These are phyloP conservation scores for Penicillium sp. DNA, from an alignment of 2,329 filamentous ascomycete species.

Conservation along the genomic window DNA sequence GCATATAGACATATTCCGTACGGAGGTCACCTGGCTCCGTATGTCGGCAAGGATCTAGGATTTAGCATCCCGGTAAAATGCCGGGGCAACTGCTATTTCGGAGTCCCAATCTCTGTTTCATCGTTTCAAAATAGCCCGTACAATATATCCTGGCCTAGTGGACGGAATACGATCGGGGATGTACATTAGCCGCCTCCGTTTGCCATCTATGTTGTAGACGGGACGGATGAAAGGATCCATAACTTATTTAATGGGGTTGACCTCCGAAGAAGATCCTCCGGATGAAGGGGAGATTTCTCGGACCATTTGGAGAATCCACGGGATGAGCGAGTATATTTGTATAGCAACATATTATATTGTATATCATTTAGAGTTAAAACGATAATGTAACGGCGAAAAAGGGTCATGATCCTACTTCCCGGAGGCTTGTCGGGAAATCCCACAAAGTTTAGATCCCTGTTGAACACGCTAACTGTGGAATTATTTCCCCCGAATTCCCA, in stretches of 20 bases:
- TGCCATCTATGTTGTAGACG: background rate
- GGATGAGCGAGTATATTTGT: background rate
- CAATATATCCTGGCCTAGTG: background rate
- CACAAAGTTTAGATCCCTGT: constrained; percentile 3
- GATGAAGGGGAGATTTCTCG: too few relatives aligned
- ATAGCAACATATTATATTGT: background rate
- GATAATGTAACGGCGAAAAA: background rate
- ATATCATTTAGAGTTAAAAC: background rate
- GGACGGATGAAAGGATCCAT: background rate
- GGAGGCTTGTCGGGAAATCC: background rate
- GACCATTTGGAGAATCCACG: too few relatives aligned
- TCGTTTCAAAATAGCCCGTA: background rate
- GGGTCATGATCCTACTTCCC: background rate
- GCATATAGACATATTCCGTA: background rate
- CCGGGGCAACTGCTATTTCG: background rate
- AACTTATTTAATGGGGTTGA: constrained; percentile 1
- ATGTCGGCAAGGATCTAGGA: background rate
- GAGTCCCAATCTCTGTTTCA: background rate
- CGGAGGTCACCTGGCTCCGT: background rate
- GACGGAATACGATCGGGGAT: background rate
- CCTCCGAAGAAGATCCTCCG: background rate
- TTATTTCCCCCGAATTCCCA: background rate
- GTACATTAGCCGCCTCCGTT: background rate
- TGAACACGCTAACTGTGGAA: background rate
- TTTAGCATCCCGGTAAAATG: background rate